phyloP scores from a whole-genome alignment of 805 yeast genomes.

The Yamadazyma takamatsuzukensis region DNA sequence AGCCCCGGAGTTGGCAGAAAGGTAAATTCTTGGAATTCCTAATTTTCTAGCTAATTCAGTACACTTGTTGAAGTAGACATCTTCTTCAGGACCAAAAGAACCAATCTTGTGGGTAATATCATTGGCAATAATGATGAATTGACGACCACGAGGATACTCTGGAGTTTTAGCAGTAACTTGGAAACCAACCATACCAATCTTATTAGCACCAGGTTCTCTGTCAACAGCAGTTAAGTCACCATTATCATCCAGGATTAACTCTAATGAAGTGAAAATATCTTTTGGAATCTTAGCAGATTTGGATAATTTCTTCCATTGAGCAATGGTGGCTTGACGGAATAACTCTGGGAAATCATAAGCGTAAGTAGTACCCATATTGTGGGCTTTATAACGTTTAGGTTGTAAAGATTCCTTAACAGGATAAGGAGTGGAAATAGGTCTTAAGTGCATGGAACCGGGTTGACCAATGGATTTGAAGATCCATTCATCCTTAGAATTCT shows the following conservation, averaged over 20 bases:
- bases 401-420: slow-evolving; percentile 97
- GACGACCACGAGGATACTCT: slow-evolving; percentile 95
- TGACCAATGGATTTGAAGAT: slow-evolving; percentile 91
- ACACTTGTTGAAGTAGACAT: slow-evolving; percentile 83
- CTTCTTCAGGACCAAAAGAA: slow-evolving; percentile 97
- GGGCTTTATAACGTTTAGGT: slow-evolving; percentile 98
- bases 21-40: slow-evolving; percentile 93
- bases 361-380: slow-evolving; percentile 95
- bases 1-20: slow-evolving; percentile 99
- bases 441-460: slow-evolving; percentile 96
- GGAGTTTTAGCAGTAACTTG: slow-evolving; percentile 88
- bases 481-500: slow-evolving; percentile 92
- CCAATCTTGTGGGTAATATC: slow-evolving; percentile 98
- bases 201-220: slow-evolving; percentile 95
- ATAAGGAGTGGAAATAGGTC: slow-evolving; percentile 93
- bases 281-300: slow-evolving; percentile 59
- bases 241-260: slow-evolving; percentile 79
- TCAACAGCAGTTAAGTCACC: slow-evolving; percentile 80
- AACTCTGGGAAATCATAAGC: slow-evolving; percentile 98
- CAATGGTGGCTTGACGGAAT: slow-evolving; percentile 85
- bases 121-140: slow-evolving; percentile 87
- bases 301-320: slow-evolving; percentile 76
- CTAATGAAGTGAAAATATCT: slow-evolving; percentile 73
- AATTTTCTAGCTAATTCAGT: slow-evolving; percentile 86
- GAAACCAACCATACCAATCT: slow-evolving; percentile 98